phyloP scores from a whole-genome alignment of 495 filamentous ascomycete genomes.

The Trichoderma reesei region DNA sequence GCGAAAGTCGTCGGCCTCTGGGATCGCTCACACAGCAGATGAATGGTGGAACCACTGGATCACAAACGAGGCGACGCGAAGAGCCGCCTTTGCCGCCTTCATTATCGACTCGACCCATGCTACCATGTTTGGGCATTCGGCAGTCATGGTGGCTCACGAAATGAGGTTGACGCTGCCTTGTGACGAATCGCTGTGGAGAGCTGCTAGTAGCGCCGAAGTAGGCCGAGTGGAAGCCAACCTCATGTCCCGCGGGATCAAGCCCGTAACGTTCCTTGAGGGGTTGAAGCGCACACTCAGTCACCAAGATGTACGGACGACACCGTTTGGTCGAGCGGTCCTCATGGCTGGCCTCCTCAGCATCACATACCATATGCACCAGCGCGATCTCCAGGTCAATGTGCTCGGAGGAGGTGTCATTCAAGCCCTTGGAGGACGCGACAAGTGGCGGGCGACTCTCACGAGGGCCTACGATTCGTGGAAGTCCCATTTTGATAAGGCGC shows the following conservation, averaged over 20 bases:
- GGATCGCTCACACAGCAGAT: conserved; percentile 55
- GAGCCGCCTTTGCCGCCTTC: conserved; percentile 90
- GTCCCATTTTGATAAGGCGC: conserved; percentile 76
- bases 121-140: conserved; percentile 96
- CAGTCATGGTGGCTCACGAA: conserved; percentile 95
- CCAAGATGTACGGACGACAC: conserved; percentile 81
- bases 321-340: conserved; percentile 88
- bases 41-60: conserved; percentile 98
- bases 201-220: conserved; percentile 80
- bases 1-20: conserved; percentile 49
- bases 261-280: conserved; percentile 81
- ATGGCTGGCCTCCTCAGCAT: conserved; percentile 93
- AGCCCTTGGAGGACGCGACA: conserved; percentile 80
- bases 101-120: conserved; percentile 93
- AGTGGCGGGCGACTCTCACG: conserved; percentile 83
- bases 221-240: conserved; percentile 76
- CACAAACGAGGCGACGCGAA: conserved; percentile 80
- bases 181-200: conserved; percentile 89
- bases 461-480: conserved; percentile 94
- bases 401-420: conserved; percentile 62
- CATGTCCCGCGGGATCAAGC: conserved; percentile 73
- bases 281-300: conserved; percentile 83
- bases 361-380: conserved; percentile 96
- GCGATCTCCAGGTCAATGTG: conserved; percentile 87
- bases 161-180: conserved; percentile 87